phyloP scores from a whole-genome alignment of 2,329 filamentous ascomycete genomes.

The Cercospora janseana region DNA sequence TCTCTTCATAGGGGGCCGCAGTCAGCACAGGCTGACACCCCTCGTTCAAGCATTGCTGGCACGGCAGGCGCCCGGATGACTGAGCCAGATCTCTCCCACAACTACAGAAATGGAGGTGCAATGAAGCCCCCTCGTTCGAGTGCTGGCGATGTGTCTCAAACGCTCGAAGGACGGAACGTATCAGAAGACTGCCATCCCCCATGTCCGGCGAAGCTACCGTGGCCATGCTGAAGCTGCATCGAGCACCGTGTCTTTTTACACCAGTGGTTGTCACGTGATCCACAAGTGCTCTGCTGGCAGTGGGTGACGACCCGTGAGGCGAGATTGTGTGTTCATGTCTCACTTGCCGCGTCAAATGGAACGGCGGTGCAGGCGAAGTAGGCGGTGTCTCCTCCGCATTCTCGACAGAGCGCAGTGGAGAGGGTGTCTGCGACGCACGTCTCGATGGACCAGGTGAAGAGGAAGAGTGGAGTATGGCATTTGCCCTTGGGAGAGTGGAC shows the following conservation, averaged over 20 bases:
- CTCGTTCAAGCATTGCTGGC: conserved; percentile 5
- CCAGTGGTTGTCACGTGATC: no score
- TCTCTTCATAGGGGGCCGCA: no score
- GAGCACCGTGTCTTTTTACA: no score
- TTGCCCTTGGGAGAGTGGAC: no score
- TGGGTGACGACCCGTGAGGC: no score
- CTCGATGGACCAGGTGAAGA: not conserved
- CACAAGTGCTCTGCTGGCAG: no score
- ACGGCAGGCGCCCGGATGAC: not conserved
- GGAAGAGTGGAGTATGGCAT: no score
- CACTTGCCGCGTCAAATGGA: not conserved
- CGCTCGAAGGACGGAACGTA: not conserved
- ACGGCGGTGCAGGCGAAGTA: conserved; percentile 1
- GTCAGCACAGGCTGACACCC: not conserved
- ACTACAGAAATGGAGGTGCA: conserved; percentile 5
- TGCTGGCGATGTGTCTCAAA: not conserved
- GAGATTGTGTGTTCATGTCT: not conserved
- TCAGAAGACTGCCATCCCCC: not conserved
- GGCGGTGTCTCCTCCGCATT: conserved; percentile 1
- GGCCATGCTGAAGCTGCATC: no score
- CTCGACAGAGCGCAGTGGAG: conserved; percentile 5
- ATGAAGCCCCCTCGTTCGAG: not conserved
- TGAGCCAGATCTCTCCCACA: not conserved
- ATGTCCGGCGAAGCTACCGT: no score
- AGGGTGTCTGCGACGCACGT: conserved; percentile 9